Evolutionary conservation across 352 stramenopile genomes (phyloP).

Genomic region (Globisporangium paroecandrum): DNA sequence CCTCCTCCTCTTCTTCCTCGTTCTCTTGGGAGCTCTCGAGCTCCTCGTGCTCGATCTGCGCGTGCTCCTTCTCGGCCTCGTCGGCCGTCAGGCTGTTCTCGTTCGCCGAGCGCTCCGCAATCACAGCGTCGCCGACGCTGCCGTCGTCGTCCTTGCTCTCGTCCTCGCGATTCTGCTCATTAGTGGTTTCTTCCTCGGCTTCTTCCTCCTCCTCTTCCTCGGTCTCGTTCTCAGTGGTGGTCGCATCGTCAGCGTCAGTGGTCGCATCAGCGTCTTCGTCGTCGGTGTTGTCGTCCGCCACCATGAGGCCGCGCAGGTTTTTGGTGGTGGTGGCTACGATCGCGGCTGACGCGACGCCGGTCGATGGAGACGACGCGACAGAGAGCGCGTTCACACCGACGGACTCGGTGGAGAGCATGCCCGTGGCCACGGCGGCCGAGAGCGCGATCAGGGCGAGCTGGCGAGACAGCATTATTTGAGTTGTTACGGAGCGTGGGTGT

Average conservation of each 20-base stretch:
- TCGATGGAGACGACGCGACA: not conserved
- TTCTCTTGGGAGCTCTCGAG: slow-evolving; percentile 4
- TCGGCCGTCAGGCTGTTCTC: slow-evolving; percentile 1
- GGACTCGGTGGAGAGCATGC: not conserved
- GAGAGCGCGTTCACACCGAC: not conserved
- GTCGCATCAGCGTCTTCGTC: not conserved
- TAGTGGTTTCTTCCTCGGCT: not conserved
- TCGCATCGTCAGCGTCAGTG: not conserved
- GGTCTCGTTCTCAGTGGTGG: not conserved
- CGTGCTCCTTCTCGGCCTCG: slow-evolving; percentile 4
- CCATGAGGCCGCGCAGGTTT: slow-evolving; percentile 12
- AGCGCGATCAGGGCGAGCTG: slow-evolving; percentile 12
- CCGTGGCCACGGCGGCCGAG: slow-evolving; percentile 10
- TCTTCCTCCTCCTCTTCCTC: slow-evolving; percentile 6
- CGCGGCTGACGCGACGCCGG: not conserved
- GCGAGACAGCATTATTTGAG: slow-evolving; percentile 10
- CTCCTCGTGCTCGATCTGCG: not conserved
- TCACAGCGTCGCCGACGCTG: not conserved
- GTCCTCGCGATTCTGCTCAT: not conserved
- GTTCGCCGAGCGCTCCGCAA: not conserved
- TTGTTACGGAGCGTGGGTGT: not conserved
- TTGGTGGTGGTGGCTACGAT: not conserved
- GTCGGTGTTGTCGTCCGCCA: slow-evolving; percentile 4
- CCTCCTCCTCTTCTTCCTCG: slow-evolving; percentile 2
- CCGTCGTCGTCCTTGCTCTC: not conserved